These are phyloP conservation scores for Scleromitrula shiraiana DNA, from an alignment of 2,329 filamentous ascomycete genomes.

Conservation along the genomic window DNA sequence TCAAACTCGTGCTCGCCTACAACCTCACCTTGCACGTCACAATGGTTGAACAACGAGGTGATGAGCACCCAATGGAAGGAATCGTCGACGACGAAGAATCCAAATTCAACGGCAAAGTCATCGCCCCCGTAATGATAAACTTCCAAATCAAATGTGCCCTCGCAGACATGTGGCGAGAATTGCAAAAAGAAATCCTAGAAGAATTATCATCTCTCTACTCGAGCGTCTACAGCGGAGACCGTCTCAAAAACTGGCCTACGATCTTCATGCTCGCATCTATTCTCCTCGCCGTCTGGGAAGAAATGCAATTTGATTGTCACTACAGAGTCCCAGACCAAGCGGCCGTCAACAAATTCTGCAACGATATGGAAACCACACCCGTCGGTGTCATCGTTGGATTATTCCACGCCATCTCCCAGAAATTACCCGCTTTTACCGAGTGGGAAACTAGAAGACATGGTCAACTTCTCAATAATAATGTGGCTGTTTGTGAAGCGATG, in stretches of 20 bases:
- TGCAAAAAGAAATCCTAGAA: conserved; percentile 92
- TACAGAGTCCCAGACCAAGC: conserved; percentile 82
- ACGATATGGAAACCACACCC: conserved; percentile 91
- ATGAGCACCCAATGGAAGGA: conserved; percentile 69
- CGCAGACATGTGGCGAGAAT: conserved; percentile 95
- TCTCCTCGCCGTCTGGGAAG: conserved; percentile 89
- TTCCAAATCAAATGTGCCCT: conserved; percentile 98
- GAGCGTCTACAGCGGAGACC: conserved; percentile 95
- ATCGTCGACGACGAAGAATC: conserved; percentile 81
- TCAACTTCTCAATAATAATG: conserved; percentile 82
- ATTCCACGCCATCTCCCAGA: conserved; percentile 97
- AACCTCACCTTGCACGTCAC: conserved; percentile 93
- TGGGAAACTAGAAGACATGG: conserved; percentile 93
- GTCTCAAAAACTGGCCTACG: conserved; percentile 97
- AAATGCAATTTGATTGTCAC: conserved; percentile 98
- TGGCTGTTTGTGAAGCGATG: conserved; percentile 89
- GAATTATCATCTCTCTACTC: conserved; percentile 89
- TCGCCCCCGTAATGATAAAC: conserved; percentile 98
- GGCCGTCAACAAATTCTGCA: conserved; percentile 89
- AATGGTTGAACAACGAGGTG: conserved; percentile 81
- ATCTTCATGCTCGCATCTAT: conserved; percentile 97
- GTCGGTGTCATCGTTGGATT: conserved; percentile 94
- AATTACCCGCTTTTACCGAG: conserved; percentile 83
- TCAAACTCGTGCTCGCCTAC: conserved; percentile 93
- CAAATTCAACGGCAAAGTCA: conserved; percentile 81